Base-by-base conservation (phyloP, 768 basidiomycete genomes). In the Tulasnella sp. region DNA sequence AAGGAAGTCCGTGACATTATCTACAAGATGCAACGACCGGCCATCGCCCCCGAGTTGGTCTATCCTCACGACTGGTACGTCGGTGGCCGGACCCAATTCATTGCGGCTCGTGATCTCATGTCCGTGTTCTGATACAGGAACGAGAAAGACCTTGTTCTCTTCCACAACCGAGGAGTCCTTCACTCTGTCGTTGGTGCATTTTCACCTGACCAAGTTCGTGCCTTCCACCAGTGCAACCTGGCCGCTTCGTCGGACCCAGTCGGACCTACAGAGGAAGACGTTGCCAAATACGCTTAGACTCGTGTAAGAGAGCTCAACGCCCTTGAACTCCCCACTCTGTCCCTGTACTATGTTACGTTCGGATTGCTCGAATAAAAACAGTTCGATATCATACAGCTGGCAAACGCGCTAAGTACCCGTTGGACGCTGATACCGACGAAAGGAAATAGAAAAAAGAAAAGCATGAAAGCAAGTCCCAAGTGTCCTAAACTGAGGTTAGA, bases 21-120 rank as follows among this genome's bases (percentile, higher is more conserved):
- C 48, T 96, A 97, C 87, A 89, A 89, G 86, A 93, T 97, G 90
- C 96, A 97, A 85, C 87, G 96, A 16, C 96, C 96, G 5, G 96
- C 91, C 24, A 97, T 98, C 81, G 92, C 94, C 1, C 96, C 96
- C 22, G 85, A 69, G 90, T 88, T 94, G 40, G 92, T 97, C 44
- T 97, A 97, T 85, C 92, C 95, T 0, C 95, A 96, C 83, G 94
- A 96, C 83, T 97, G 96, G 95, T 89, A 80, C 83, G 86, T 83
- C 44, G 42, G 42, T 46, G 3, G 42, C 41, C 24, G 24, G 11
- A 14, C 9, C 34, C 31, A 16, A 75, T 14, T 24, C 28, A 5
- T 50, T 44, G 72, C 40, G n/a, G 48, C 34, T 40, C 77, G 20
- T 8, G 22, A 73, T 50, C 60, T 79, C 64, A 72, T 37, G 12